Evolutionary conservation across 2,329 filamentous ascomycete genomes (phyloP), one percentile per base, ranked within the genome.

Genomic region (Juglanconis sp.): DNA sequence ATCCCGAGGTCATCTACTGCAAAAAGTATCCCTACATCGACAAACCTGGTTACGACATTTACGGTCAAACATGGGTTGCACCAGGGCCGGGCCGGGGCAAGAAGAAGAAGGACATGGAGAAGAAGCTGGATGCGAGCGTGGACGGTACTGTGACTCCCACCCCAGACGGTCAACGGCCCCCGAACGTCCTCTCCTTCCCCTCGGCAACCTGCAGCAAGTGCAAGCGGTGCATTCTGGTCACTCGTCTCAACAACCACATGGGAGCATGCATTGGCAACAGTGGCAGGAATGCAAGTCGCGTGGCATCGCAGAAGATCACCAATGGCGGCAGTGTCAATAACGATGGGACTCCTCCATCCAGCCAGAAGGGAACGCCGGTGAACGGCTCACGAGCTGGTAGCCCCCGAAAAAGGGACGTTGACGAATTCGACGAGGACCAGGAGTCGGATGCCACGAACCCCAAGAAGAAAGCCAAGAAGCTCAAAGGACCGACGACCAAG

Each of bases 1-100:
- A 88, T 60, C 89, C 89, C 0, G 79, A 81, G 65, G 78, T 87
- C 66, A 85, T 88, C 66, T 93, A 92, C 79, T 94, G 90, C 81
- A 91, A 90, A 74, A 87, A 87, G 65, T 86, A 89, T 63, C 89
- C 90, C 0, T 93, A 89, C 78, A 89, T 91, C 63, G 85, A 90
- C 66, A 87, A 90, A 71, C 80, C 86, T 2, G 89, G 89, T 62
- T 89, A 87, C 75, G 90, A 94, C 73, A 91, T 93, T 65, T 92
- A 92, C 73, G 90, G 89, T 54, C 91, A 92, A 73, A 90, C 88
- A 34, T 93, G 90, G 82, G 87, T 90, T 13, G 87, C 86, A 17
- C 87, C 88, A 30, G 84, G 84, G 0, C 86, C 87, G 30, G 86
- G 86, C 13, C 83, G 88, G 62, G 89, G 89, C 62, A 90, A 90